These are phyloP conservation scores for Naganishia antarctica DNA, from an alignment of 768 basidiomycete species.

Conservation along the genomic window DNA sequence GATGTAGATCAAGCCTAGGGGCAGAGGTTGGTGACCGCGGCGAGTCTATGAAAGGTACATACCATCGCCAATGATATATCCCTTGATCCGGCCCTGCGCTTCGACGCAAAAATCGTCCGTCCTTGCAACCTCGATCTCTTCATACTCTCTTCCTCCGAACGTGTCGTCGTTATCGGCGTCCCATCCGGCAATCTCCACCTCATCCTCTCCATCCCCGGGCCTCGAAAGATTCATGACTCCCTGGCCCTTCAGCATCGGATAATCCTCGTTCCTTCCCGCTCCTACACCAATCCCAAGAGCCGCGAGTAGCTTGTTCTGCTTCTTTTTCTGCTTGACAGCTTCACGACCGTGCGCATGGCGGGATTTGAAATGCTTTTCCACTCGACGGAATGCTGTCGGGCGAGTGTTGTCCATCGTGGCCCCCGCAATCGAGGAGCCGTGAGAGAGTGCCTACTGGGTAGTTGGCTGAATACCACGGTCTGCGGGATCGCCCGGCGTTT, in stretches of 20 bases:
- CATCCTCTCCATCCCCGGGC: constrained; percentile 35
- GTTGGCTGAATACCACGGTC: too few relatives aligned
- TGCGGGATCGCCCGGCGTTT: not conserved
- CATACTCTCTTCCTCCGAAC: constrained; percentile 9
- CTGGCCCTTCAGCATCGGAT: constrained; percentile 27
- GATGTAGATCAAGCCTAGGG: constrained; percentile 72
- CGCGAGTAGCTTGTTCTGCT: not conserved
- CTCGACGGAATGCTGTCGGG: constrained; percentile 20
- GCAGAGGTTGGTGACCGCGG: not conserved
- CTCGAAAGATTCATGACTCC: constrained; percentile 39
- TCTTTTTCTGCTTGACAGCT: constrained; percentile 10
- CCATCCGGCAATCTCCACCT: constrained; percentile 42
- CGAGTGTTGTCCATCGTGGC: constrained; percentile 2
- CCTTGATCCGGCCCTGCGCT: constrained; percentile 1
- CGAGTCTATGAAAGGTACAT: not conserved
- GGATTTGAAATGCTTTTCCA: constrained; percentile 28
- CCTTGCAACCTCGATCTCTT: constrained; percentile 29
- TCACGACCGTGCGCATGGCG: constrained; percentile 2
- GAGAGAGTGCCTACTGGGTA: too few relatives aligned
- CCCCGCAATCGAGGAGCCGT: not conserved
- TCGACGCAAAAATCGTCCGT: constrained; percentile 30
- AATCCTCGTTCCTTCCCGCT: not conserved
- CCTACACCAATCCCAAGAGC: not conserved
- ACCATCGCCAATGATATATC: constrained; percentile 38
- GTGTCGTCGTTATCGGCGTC: constrained; percentile 30